phyloP scores from a whole-genome alignment of 2,329 filamentous ascomycete genomes.

The Hirsutella minnesotensis region DNA sequence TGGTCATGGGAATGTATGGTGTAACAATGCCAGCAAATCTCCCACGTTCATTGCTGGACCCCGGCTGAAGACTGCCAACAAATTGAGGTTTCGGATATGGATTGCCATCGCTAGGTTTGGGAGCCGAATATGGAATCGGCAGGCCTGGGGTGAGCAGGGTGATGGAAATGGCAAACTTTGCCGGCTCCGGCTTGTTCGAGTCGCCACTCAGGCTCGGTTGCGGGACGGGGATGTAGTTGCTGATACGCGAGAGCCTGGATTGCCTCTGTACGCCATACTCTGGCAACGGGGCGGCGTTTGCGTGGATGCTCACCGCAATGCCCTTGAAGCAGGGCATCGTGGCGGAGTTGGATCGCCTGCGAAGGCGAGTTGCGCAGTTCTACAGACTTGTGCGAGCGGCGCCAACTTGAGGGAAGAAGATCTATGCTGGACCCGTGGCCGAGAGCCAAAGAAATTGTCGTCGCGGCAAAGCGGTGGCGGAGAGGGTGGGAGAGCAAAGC shows the following conservation, averaged over 20 bases:
- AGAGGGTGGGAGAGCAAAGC: background rate
- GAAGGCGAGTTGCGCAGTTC: conserved; percentile 2
- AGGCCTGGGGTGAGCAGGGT: conserved; percentile 83
- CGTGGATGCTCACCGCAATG: conserved; percentile 94
- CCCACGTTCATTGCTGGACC: conserved; percentile 33
- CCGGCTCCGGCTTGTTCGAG: conserved; percentile 72
- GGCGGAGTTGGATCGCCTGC: conserved; percentile 8
- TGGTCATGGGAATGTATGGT: conserved; percentile 86
- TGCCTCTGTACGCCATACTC: conserved; percentile 95
- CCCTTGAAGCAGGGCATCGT: conserved; percentile 96
- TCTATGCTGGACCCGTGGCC: background rate
- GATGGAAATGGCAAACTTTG: conserved; percentile 96
- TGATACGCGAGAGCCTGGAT: conserved; percentile 82
- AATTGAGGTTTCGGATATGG: conserved; percentile 73
- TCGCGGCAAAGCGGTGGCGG: conserved; percentile 5
- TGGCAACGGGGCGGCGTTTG: conserved; percentile 64
- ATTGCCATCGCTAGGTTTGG: conserved; percentile 64
- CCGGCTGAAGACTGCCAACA: conserved; percentile 56
- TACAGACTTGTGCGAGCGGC: background rate
- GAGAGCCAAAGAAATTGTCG: background rate
- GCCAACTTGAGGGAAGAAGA: background rate
- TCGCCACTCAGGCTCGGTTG: conserved; percentile 57
- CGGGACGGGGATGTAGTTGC: conserved; percentile 92
- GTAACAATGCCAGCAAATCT: conserved; percentile 47
- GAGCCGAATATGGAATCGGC: conserved; percentile 84